phyloP scores from a whole-genome alignment of 1,284 basidiomycete genomes.

The Tilletia caries region DNA sequence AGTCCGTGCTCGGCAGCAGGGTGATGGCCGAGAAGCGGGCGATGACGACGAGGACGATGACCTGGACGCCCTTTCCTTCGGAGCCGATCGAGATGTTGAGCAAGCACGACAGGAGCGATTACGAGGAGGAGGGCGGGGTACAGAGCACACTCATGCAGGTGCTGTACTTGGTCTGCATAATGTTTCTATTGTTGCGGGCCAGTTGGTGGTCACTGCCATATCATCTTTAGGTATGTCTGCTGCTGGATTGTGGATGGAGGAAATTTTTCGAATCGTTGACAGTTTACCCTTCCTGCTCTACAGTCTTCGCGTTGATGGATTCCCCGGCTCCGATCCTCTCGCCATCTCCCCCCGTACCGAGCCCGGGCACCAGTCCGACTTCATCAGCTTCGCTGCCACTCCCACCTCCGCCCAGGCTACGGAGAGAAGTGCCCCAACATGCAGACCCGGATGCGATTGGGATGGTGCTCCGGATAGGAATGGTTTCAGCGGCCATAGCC shows the following conservation, averaged over 20 bases:
- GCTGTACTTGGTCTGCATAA: constrained; percentile 8
- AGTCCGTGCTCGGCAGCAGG: neutral
- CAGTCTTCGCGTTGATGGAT: constrained; percentile 3
- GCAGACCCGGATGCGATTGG: constrained; percentile 3
- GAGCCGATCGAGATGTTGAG: constrained; percentile 2
- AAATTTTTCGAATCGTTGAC: neutral
- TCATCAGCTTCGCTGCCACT: neutral
- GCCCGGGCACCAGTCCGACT: too few relatives aligned
- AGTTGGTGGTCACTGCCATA: neutral
- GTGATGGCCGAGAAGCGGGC: neutral
- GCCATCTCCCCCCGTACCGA: neutral
- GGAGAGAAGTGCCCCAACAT: neutral
- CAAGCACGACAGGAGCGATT: neutral
- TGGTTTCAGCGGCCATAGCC: constrained; percentile 2
- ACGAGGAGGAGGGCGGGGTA: neutral
- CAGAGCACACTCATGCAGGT: neutral
- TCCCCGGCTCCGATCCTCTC: neutral
- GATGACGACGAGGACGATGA: constrained; percentile 2
- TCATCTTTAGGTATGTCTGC: neutral
- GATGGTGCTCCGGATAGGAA: neutral
- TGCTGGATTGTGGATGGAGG: too few relatives aligned
- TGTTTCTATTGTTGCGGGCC: constrained; percentile 5
- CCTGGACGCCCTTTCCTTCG: neutral
- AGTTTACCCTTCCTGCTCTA: neutral
- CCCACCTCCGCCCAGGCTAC: neutral